Evolutionary conservation across 306 rosid species (phyloP).

Genomic region (Prunus fruticosa): DNA sequence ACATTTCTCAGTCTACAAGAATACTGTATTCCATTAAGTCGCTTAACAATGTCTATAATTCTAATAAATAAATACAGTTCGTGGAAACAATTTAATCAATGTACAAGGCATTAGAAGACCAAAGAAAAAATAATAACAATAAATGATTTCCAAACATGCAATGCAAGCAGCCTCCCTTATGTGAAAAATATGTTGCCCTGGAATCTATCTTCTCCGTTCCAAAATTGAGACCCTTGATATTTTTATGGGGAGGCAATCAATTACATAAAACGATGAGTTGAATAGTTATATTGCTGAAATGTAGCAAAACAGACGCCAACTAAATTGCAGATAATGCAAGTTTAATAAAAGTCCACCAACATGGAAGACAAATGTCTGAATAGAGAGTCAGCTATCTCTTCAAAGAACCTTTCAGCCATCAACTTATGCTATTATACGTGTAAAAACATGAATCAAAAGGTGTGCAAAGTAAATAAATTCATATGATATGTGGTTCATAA

Average conservation of each 20-base stretch:
- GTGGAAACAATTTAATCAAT: not conserved
- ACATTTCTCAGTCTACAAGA: conserved; percentile 88
- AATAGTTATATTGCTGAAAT: not conserved
- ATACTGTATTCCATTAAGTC: conserved; percentile 24
- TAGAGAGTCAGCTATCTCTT: not conserved
- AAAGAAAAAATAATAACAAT: not conserved
- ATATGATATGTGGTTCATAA: not conserved
- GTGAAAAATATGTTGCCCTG: not conserved
- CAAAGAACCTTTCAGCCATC: not conserved
- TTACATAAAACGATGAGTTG: not conserved
- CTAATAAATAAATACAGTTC: not conserved
- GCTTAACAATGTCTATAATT: conserved; percentile 8
- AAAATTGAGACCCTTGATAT: not conserved
- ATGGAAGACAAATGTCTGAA: not conserved
- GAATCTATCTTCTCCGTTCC: not conserved
- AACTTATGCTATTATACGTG: not conserved
- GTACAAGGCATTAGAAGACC: not conserved
- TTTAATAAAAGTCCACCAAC: not conserved
- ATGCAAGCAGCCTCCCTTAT: not conserved
- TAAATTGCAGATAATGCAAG: not conserved
- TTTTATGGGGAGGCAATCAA: not conserved
- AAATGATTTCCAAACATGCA: not conserved
- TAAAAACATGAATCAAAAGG: not conserved
- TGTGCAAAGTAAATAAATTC: not conserved
- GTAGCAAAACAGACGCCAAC: not conserved